phyloP scores from a whole-genome alignment of 345 rosid genomes.

The Chamaenerion angustifolium region DNA sequence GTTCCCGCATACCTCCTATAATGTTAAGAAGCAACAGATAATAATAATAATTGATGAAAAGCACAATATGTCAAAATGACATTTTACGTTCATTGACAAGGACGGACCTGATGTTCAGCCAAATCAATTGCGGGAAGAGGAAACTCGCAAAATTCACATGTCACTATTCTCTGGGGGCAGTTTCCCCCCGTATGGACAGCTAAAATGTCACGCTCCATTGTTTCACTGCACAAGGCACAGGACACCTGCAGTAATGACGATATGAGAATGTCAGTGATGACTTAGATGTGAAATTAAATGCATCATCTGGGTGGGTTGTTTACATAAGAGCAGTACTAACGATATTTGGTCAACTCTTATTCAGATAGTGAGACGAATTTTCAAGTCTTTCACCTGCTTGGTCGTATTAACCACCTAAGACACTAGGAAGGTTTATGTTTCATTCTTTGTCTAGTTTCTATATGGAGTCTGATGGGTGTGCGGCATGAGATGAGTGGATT shows the following conservation, averaged over 20 bases:
- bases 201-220: constrained; percentile 66
- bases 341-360: too few relatives aligned
- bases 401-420: too few relatives aligned
- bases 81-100: not conserved
- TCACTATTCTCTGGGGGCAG: constrained; percentile 82
- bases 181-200: constrained; percentile 68
- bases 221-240: constrained; percentile 79
- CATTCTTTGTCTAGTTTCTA: too few relatives aligned
- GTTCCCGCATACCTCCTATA: constrained; percentile 90
- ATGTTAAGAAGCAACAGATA: constrained; percentile 6
- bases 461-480: too few relatives aligned
- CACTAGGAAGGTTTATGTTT: too few relatives aligned
- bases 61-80: not conserved
- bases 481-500: too few relatives aligned
- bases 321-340: too few relatives aligned
- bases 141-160: constrained; percentile 90
- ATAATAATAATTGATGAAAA: not conserved
- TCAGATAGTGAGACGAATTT: too few relatives aligned
- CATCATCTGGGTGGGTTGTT: not conserved
- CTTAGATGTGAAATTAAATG: not conserved
- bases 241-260: constrained; percentile 43
- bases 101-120: constrained; percentile 83
- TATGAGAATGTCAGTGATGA: not conserved
- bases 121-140: constrained; percentile 88
- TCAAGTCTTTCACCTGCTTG: too few relatives aligned